Base-by-base conservation (phyloP, 768 basidiomycete genomes). In the Amanita phalloides region DNA sequence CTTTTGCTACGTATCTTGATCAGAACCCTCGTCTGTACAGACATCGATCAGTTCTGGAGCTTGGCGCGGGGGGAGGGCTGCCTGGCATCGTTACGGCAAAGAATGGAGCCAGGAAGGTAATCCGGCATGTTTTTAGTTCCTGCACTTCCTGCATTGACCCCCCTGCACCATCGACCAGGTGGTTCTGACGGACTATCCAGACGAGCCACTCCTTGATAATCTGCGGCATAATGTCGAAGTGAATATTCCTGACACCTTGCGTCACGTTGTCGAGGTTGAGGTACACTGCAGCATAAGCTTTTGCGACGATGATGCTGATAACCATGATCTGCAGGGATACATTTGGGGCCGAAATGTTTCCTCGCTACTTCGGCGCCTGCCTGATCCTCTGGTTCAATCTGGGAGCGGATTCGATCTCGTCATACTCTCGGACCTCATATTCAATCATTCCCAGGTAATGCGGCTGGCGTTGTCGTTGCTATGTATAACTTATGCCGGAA, bases 101-200 rank as follows among this genome's bases (percentile, higher is more conserved):
- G 37, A 83, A 81, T 53, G 86, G 84, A 0, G 91, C 92, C 0
- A 60, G 64, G 37, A 78, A 77, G 61, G 92, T 89, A 17, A n/a
- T 71, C 51, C 21, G 17, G 9, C 14, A 49, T 21, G 23, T 9
- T n/a, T 20, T 0, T 45, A 28, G 25, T 30, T 4, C 17, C 51
- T 2, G 30, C 39, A 33, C 30, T 38, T 46, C 45, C 10, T 36
- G 41, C 17, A 11, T 41, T 17, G 13, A 39, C 38, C 1, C 38
- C 1, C 30, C 21, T 33, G n/a, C 39, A 46, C 4, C 28, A n/a
- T 20, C 48, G 39, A 25, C 10, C 57, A 90, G 88, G 82, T 84
- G 2, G 78, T 96, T 2, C 66, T 93, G 44, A 96, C 96, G 0
- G 96, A 99, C 65, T 98, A 97, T 63, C 95, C 95, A 0, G 95